Percentiles rank a stretch among this genome's conserved stretches.
phyloP scores from a whole-genome alignment of 345 rosid genomes.

The Pseudoturritis turrita region DNA sequence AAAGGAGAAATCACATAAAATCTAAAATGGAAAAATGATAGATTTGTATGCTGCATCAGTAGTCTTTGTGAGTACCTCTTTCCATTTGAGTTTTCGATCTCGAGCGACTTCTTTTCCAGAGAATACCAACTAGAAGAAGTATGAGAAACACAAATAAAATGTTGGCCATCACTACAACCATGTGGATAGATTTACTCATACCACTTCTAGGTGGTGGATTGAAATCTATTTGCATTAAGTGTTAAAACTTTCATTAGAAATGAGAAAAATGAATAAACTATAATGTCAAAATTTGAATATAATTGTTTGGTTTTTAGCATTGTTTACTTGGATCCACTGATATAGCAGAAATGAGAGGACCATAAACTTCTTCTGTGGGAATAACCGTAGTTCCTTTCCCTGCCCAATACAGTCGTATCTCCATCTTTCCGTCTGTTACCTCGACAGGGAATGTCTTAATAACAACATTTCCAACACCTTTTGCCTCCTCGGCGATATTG shows the following conservation, averaged over 20 bases:
- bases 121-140: constrained; percentile 23
- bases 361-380: constrained; percentile 37
- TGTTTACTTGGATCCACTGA: constrained; percentile 34
- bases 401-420: constrained; percentile 49
- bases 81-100: constrained; percentile 10
- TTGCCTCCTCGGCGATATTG: constrained; percentile 41
- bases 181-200: not conserved
- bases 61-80: constrained; percentile 21
- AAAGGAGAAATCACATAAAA: too few relatives aligned
- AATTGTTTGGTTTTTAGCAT: not conserved
- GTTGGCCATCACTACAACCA: not conserved
- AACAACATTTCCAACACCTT: constrained; percentile 40
- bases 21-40: too few relatives aligned
- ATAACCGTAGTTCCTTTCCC: constrained; percentile 50
- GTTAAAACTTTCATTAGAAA: not conserved
- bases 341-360: constrained; percentile 58
- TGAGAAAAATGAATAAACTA: not conserved
- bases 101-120: constrained; percentile 33
- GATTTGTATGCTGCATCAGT: too few relatives aligned
- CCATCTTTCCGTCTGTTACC: constrained; percentile 32
- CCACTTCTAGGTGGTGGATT: not conserved
- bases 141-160: not conserved
- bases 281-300: not conserved
- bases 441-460: constrained; percentile 13
- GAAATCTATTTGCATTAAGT: not conserved